Evolutionary conservation across 2,329 filamentous ascomycete genomes (phyloP), one percentile per base, ranked within the genome.

Genomic region (Fusarium sororula): DNA sequence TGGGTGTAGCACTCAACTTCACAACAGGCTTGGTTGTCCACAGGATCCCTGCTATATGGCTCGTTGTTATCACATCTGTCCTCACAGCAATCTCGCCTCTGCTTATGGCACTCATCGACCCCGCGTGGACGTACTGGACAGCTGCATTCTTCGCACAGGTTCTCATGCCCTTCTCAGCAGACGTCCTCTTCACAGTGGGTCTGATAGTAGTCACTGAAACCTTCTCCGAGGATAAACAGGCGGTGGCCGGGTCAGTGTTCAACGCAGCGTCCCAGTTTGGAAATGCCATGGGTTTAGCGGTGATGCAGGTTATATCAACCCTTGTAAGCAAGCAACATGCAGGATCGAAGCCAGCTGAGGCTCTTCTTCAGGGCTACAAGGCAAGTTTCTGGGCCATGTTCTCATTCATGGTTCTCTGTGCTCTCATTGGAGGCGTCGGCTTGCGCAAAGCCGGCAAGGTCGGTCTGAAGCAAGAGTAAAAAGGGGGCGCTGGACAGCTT

Each of bases 231-330:
- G 80, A 88, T 14, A 90, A 84, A 2, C 89, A 91, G 65, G 87
- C 87, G 0, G 81, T 92, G 1, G 89, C 89, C 0, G 90, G 90
- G 0, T 89, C 88, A 0, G 89, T 92, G 0, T 91, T 91, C 78
- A 90, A 90, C 68, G 90, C 89, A 0, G 82, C 87, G 2, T 81
- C 84, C 0, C 89, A 91, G 70, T 86, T 91, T 62, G 89, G 89
- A 0, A 85, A 80, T n/a, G 83, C 84, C 0, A 78, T 89, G 24
- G 87, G 86, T 3, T 66, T 89, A 14, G 85, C 85, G 2, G 72
- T 87, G 3, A 82, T 86, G 63, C 85, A 86, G 60, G 83, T 87
- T 4, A 82, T 89, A 9, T 83, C 83, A 0, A 79, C 79, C 2
- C 72, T 78, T 2, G 83, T 86, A 3, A 84, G 83, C 3, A 79